Conservation (phyloP, 768 basidiomycete species). For the Russula vinacea region DNA sequence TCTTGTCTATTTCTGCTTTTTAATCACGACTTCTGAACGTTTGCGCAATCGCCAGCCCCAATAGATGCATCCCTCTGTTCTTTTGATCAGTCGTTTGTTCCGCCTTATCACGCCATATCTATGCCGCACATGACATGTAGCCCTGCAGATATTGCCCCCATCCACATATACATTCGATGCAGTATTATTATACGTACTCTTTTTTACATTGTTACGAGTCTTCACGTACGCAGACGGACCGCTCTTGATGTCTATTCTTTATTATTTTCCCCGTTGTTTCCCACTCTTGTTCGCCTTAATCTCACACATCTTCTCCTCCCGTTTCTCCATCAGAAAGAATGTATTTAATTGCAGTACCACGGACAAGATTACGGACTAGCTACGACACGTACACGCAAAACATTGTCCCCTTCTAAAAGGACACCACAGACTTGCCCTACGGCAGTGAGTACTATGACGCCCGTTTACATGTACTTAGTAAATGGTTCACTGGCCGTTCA, state of each 20-base stretch:
- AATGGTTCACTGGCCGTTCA: no score
- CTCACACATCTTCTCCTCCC: not conserved
- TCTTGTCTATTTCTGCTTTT: not conserved
- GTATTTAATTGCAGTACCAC: not conserved
- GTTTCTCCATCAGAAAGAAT: not conserved
- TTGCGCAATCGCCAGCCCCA: not conserved
- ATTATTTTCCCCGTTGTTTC: not conserved
- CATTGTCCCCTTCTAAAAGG: no score
- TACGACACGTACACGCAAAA: not conserved
- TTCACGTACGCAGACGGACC: constrained; percentile 6
- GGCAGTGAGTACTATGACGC: no score
- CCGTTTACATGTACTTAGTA: no score
- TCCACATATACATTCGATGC: not conserved
- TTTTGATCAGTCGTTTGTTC: not conserved
- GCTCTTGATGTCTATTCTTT: not conserved
- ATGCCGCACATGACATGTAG: not conserved
- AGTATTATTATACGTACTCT: constrained; percentile 3
- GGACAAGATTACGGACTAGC: constrained; percentile 1
- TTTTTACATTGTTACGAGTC: not conserved
- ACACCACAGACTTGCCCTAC: no score
- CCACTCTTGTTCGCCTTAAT: not conserved
- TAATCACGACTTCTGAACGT: not conserved
- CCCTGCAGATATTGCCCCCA: not conserved
- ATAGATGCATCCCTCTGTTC: not conserved
- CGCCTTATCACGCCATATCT: not conserved